Base-by-base conservation (phyloP, 2,329 filamentous ascomycete species). In the Akanthomyces dipterigenus region DNA sequence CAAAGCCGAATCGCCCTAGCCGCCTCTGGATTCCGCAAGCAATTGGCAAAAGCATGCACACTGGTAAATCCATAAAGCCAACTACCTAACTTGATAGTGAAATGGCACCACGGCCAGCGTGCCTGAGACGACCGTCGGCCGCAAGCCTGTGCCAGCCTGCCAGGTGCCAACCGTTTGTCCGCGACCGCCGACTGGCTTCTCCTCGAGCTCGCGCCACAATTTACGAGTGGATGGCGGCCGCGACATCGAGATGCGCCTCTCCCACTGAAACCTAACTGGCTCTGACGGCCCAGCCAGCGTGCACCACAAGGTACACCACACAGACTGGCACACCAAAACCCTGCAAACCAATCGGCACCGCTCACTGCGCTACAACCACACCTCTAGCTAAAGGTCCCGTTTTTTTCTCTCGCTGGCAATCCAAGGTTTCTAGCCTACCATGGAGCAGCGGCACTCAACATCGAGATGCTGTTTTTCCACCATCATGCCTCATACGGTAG, bases 221-320 rank as follows among this genome's bases (percentile, higher is more conserved):
- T 53, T 59, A 59, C 43, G 34, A 51, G 48, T 45, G 38, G 48
- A 42, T 36, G 38, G 6, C 24, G 43, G 56, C n/a, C 46, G 2
- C 36, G 38, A 43, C 56, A 59, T 59, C 56, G 56, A 59, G 56
- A 59, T 59, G 34, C 31, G 48, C 56, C n/a, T 53, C 36, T 8
- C 5, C 36, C 36, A n/a, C 5, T 26, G 46, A n/a, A 43, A 50
- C 36, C 46, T 51, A 22, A 59, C 34, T 59, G 56, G 56, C 43
- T 9, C 31, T 34, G 31, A 9, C 31, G 31, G 31, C 31, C 31
- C 31, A 34, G 31, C 31, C 7, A 34, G 31, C 31, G 11, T 2
- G 11, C 31, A 34, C 31, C 31, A 34, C 31, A 34, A 7, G 5
- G 28, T 31, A 11, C 31, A 34, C 31, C 31, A 11, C 31, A 34